Base-by-base conservation (phyloP, 345 rosid species). In the Draba incana region DNA sequence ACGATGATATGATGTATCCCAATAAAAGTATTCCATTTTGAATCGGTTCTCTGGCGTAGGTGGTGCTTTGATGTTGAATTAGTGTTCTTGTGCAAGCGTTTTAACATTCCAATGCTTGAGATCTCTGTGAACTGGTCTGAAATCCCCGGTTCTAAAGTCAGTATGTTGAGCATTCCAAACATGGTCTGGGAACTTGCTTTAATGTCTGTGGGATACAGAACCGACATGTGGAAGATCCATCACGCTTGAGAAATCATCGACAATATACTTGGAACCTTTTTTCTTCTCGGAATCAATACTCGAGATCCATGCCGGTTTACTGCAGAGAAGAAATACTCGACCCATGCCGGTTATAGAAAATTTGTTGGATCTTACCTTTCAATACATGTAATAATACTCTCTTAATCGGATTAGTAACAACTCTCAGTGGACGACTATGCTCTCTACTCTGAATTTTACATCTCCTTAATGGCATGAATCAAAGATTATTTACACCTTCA, bases 51-150 rank as follows among this genome's bases (percentile, higher is more conserved):
- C 51, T 57, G 8, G 8, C 62, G 79, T 88, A 94, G 99, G 83
- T 94, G 99, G 99, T 94, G 99, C 78, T 94, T 94, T 28, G 99
- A 94, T 72, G 99, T 94, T 8, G 99, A 94, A 82, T 14, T 94
- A 68, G 95, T 94, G 61, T 94, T 70, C 76, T 77, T 94, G 16
- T 91, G 99, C 95, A 94, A 91, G 79, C 69, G 83, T 77, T 91
- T 89, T 11, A 59, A 74, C 15, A 86, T 94, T 38, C 93, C 96
- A 12, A 82, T 89, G 80, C 43, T 64, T 4, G 99, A 94, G 83
- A 85, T 89, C 66, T 91, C 97, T 6, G 99, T 94, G 38, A 91
- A 83, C 57, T 91, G 99, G 99, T 79, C 90, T 12, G 98, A 94
- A 75, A 94, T 91, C 49, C 99, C 99, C 3, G 99, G 99, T 62